These are phyloP conservation scores for Bipolaris zeicola DNA, from an alignment of 2,329 filamentous ascomycete species.

Conservation along the genomic window DNA sequence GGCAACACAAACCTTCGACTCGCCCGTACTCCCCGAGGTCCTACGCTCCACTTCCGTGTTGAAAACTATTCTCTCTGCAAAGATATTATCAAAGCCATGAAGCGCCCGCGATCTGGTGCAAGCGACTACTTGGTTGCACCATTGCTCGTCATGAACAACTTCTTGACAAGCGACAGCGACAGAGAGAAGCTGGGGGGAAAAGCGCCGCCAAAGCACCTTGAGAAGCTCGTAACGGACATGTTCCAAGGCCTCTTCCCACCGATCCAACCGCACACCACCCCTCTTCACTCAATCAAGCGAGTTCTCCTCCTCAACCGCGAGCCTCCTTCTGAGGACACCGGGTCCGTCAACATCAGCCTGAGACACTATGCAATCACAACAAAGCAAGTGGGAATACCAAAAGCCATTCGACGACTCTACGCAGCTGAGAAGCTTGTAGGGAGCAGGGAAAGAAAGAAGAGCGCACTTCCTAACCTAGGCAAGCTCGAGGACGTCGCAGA, in stretches of 20 bases:
- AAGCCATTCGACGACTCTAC: slow-evolving; percentile 80
- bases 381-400: slow-evolving; percentile 81
- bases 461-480: slow-evolving; percentile 81
- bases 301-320: slow-evolving; percentile 91
- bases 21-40: slow-evolving; percentile 84
- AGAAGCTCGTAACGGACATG: slow-evolving; percentile 87
- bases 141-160: slow-evolving; percentile 98
- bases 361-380: slow-evolving; percentile 96
- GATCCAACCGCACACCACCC: slow-evolving; percentile 89
- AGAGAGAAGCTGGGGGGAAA: slow-evolving; percentile 50
- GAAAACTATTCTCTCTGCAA: slow-evolving; percentile 94
- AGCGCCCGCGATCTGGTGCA: slow-evolving; percentile 77
- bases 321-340: slow-evolving; percentile 46
- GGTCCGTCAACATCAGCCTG: slow-evolving; percentile 80
- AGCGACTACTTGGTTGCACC: slow-evolving; percentile 84
- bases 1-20: slow-evolving; percentile 94
- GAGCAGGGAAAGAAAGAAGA: slow-evolving; percentile 61
- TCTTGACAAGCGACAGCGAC: slow-evolving; percentile 65
- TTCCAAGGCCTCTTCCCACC: slow-evolving; percentile 97
- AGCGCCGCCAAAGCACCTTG: slow-evolving; percentile 89
- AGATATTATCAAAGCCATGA: slow-evolving; percentile 83
- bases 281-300: slow-evolving; percentile 88
- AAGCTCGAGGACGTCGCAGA: slow-evolving; percentile 93
- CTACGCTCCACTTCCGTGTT: slow-evolving; percentile 91
- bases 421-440: slow-evolving; percentile 80